phyloP scores from a whole-genome alignment of 1,284 basidiomycete species.

The Cryptococcus wingfieldii region DNA sequence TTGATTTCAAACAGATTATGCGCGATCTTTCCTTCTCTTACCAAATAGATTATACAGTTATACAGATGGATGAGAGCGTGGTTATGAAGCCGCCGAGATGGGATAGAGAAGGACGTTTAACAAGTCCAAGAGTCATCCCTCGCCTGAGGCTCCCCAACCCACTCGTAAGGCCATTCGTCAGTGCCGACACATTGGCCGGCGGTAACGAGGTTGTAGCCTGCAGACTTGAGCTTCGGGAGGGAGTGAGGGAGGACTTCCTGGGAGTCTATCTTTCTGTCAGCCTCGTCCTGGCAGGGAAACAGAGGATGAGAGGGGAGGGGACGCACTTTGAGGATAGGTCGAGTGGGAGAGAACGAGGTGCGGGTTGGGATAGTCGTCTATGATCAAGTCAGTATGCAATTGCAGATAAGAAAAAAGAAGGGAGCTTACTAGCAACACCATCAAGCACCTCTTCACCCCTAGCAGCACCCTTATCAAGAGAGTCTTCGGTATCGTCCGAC shows the following conservation, averaged over 20 bases:
- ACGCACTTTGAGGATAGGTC: conserved; percentile 24
- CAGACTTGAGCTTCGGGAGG: conserved; percentile 24
- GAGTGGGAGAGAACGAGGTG: conserved; percentile 41
- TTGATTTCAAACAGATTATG: no score
- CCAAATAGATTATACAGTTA: no score
- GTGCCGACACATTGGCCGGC: conserved; percentile 47
- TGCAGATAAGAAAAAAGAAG: not conserved
- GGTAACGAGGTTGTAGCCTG: conserved; percentile 44
- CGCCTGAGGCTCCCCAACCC: conserved; percentile 31
- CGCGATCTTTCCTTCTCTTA: no score
- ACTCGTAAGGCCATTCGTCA: conserved; percentile 43
- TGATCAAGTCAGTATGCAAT: not conserved
- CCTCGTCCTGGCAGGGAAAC: not conserved
- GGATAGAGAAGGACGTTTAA: conserved; percentile 4
- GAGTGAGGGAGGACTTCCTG: conserved; percentile 36
- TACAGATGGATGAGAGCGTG: not conserved
- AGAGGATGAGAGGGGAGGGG: not conserved
- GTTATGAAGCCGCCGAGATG: not conserved
- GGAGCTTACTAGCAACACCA: conserved; percentile 17
- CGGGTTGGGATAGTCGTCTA: conserved; percentile 27
- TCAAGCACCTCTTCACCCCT: conserved; percentile 29
- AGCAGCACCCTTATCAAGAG: conserved; percentile 31
- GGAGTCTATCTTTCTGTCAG: conserved; percentile 16
- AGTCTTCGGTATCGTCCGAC: conserved; percentile 40
- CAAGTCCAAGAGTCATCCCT: conserved; percentile 41